These are phyloP conservation scores for Tulasnella sp. DNA, from an alignment of 768 basidiomycete genomes.

Conservation along the genomic window DNA sequence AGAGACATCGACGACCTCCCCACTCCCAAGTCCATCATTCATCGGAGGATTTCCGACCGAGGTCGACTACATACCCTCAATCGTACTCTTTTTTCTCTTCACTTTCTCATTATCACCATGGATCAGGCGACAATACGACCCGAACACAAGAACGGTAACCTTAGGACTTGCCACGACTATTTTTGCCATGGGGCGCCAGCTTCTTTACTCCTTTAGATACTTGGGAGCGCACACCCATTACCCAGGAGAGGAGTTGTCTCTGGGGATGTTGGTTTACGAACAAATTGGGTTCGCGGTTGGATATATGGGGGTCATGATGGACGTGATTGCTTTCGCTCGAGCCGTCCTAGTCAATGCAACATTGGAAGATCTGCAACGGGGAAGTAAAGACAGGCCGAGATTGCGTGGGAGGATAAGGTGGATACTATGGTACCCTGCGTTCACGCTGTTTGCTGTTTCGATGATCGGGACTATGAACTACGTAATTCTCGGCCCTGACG, in stretches of 20 bases:
- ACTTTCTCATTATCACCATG: neutral
- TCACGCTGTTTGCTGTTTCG: neutral
- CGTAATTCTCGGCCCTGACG: too few species aligned
- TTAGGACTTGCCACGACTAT: neutral
- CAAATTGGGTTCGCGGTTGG: slow-evolving; percentile 5
- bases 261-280: neutral
- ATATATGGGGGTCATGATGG: neutral
- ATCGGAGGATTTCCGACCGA: slow-evolving; percentile 22
- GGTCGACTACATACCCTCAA: slow-evolving; percentile 2
- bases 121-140: neutral
- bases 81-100: neutral
- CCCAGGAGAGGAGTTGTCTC: neutral
- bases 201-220: neutral
- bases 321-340: neutral
- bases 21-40: slow-evolving; percentile 41
- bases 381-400: neutral
- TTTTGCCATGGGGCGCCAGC: neutral
- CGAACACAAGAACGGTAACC: neutral
- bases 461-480: neutral
- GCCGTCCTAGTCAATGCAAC: slow-evolving; percentile 5
- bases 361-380: neutral
- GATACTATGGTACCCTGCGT: neutral
- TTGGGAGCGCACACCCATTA: neutral
- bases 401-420: neutral
- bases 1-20: slow-evolving; percentile 36